Evolutionary conservation across 1,284 basidiomycete species (phyloP).

Genomic region (Leccinum fuscescens): DNA sequence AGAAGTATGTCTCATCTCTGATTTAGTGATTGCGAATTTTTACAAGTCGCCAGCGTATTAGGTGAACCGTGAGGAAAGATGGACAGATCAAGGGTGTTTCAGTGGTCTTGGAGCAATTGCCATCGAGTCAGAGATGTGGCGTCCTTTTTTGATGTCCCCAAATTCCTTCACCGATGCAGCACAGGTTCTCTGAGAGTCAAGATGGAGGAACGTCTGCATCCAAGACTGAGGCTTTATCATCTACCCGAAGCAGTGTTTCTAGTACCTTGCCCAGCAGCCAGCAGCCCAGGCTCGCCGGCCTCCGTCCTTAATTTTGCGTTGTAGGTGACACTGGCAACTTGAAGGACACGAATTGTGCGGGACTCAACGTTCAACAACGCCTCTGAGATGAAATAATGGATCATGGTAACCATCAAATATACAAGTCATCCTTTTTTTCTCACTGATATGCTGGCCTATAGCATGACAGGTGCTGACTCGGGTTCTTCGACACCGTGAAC

Average conservation of each 20-base stretch:
- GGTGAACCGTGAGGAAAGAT: not conserved
- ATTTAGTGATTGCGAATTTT: not conserved
- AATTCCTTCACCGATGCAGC: too few species aligned
- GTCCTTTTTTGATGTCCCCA: not conserved
- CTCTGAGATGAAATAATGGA: too few species aligned
- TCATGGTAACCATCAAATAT: too few species aligned
- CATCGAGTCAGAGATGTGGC: not conserved
- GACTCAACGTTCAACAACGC: too few species aligned
- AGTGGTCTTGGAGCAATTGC: not conserved
- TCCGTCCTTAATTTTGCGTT: not conserved
- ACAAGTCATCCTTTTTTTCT: too few species aligned
- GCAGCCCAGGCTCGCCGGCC: constrained; percentile 1
- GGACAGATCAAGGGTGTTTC: not conserved
- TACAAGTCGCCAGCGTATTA: not conserved
- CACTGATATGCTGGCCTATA: too few species aligned
- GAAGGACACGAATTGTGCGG: too few species aligned
- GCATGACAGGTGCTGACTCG: too few species aligned
- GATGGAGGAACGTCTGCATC: not conserved
- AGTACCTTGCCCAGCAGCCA: constrained; percentile 8
- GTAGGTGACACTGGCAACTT: too few species aligned
- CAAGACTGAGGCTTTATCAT: not conserved
- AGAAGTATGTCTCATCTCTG: not conserved
- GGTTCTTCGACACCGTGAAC: too few species aligned
- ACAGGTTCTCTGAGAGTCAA: not conserved
- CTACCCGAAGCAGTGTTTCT: not conserved